Evolutionary conservation across 495 filamentous ascomycete species (phyloP), one percentile per base, ranked within the genome.

Genomic region (Xylaria bambusicola): DNA sequence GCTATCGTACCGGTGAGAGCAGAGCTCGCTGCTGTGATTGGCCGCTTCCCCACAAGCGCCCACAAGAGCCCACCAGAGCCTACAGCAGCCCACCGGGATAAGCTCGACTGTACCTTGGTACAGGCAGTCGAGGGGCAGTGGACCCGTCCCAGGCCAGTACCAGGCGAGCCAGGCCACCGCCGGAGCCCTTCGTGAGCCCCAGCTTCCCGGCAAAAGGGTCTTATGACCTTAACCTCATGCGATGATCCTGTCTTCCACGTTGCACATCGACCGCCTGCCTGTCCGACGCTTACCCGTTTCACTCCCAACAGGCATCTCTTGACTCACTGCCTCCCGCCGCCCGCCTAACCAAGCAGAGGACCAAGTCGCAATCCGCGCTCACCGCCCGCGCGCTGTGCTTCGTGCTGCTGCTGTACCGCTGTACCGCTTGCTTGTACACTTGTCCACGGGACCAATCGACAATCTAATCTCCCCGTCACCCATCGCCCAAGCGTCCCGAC

Each of bases 191-290:
- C n/a, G n/a, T n/a, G n/a, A n/a, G n/a, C 49, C 40, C 33, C 29
- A 52, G 47, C 47, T 59, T 52, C 23, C 56, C 35, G 15, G 49
- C 13, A 21, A 36, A 53, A 29, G 38, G 57, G 57, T 60, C 57
- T 60, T 48, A 60, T 60, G 57, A 60, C 57, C 49, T 60, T 27
- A n/a, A 52, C 27, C 48, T 60, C 57, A 45, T 60, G 57, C 49
- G 57, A 52, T 35, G 49, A 60, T 52, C 46, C 48, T 27, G 29
- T 58, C 42, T n/a, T 49, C 45, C 42, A 59, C 48, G 47, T 50
- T 53, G 41, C 53, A 56, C 53, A 38, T 48, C 42, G 21, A 18
- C 53, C 42, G n/a, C 20, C 21, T 17, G 5, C 29, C 18, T 17
- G 41, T 48, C 29, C 53, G 29, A 56, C 53, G 53, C 53, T 20